phyloP scores from a whole-genome alignment of 305 asterid species.

The Ilex paraguariensis region DNA sequence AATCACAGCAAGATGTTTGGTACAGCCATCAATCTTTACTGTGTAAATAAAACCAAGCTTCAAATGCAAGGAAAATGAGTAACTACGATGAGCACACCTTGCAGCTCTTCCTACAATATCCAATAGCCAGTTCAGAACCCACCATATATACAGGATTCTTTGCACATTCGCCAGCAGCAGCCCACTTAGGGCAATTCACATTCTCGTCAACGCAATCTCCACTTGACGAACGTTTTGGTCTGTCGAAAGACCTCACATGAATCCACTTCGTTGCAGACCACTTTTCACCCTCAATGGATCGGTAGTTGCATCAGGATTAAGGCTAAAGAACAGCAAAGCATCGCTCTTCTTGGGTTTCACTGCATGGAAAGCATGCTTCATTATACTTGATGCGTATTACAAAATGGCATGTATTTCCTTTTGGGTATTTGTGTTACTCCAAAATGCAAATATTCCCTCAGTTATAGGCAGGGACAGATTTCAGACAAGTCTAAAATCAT shows the following conservation, averaged over 20 bases:
- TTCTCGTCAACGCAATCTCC: constrained; percentile 51
- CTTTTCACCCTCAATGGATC: constrained; percentile 76
- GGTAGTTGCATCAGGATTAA: constrained; percentile 61
- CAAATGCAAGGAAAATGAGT: too few relatives aligned
- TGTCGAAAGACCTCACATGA: constrained; percentile 62
- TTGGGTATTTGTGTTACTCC: too few relatives aligned
- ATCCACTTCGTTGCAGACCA: constrained; percentile 98
- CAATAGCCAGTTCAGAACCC: constrained; percentile 29
- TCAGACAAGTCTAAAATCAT: too few relatives aligned
- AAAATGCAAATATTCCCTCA: too few relatives aligned
- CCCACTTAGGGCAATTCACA: constrained; percentile 55
- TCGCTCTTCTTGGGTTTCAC: constrained; percentile 83
- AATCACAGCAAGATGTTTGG: too few relatives aligned
- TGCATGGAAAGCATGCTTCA: constrained; percentile 18
- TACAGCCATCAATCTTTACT: too few relatives aligned
- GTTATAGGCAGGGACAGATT: too few relatives aligned
- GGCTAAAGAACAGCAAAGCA: constrained; percentile 80
- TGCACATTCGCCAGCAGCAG: constrained; percentile 52
- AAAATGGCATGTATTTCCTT: too few relatives aligned
- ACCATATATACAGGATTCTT: constrained; percentile 52
- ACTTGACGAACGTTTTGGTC: not conserved
- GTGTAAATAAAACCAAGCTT: too few relatives aligned
- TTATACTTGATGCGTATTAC: too few relatives aligned
- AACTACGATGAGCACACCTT: constrained; percentile 52
- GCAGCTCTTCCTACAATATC: constrained; percentile 82